Conservation (phyloP, 805 yeast species). For the Yamadazyma phyllophila region DNA sequence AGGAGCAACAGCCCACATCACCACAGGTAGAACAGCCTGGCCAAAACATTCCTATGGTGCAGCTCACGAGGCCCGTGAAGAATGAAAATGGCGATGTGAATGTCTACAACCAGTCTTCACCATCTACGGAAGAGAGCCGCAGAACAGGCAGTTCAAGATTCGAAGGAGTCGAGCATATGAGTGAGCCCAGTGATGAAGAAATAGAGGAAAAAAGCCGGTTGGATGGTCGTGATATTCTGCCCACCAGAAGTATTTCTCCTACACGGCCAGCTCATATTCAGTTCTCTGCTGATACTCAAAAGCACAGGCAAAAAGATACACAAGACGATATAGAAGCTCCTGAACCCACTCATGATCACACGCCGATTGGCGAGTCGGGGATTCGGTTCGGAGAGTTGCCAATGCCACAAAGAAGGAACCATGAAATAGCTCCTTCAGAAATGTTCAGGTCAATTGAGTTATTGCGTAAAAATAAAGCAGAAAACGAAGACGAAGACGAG, state of each 20-base stretch:
- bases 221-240: too few relatives aligned
- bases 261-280: constrained; percentile 2
- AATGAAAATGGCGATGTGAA: not conserved
- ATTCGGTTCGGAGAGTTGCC: constrained; percentile 64
- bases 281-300: not conserved
- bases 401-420: constrained; percentile 46
- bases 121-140: not conserved
- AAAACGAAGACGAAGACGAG: constrained; percentile 60
- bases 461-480: constrained; percentile 50
- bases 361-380: constrained; percentile 21
- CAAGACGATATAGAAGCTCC: not conserved
- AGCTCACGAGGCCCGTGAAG: not conserved
- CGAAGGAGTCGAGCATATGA: constrained; percentile 25
- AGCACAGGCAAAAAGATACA: not conserved
- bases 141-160: not conserved
- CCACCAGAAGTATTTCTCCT: not conserved
- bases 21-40: not conserved
- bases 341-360: constrained; percentile 4
- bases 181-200: constrained; percentile 45
- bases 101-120: not conserved
- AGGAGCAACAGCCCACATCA: not conserved
- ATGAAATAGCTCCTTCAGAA: constrained; percentile 69
- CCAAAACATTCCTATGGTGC: constrained; percentile 6
- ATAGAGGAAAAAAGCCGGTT: not conserved
- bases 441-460: constrained; percentile 81